Conservation (phyloP, 2,329 filamentous ascomycete genomes). For the Aspergillus neoniger region DNA sequence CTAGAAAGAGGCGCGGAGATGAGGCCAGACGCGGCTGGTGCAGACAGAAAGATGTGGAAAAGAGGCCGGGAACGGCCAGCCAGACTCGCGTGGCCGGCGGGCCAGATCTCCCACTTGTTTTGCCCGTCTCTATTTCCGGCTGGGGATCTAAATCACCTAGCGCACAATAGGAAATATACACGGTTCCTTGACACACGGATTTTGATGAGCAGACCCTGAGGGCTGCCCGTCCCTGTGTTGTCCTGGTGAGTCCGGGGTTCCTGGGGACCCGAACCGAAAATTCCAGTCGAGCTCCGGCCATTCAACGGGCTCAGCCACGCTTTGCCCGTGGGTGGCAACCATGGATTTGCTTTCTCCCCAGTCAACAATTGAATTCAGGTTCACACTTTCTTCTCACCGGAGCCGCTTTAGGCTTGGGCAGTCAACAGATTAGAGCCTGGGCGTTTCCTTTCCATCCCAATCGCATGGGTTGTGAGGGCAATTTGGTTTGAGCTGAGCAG, state of each 20-base stretch:
- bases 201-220: neutral
- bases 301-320: neutral
- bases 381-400: neutral
- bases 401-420: neutral
- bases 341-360: neutral
- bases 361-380: neutral
- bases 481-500: neutral
- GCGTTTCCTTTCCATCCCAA: neutral
- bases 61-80: neutral
- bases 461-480: neutral
- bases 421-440: neutral
- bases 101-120: neutral
- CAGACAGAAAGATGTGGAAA: too few relatives aligned
- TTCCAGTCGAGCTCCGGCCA: neutral
- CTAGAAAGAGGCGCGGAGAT: neutral
- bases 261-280: neutral
- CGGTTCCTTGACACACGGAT: neutral
- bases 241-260: neutral
- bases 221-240: neutral
- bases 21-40: neutral
- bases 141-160: neutral
- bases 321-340: neutral
- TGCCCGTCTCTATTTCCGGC: neutral
- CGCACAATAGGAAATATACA: neutral
- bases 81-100: neutral